Evolutionary conservation across 2,329 filamentous ascomycete genomes (phyloP).

Genomic region (Mycosphaerelloides madeirae): DNA sequence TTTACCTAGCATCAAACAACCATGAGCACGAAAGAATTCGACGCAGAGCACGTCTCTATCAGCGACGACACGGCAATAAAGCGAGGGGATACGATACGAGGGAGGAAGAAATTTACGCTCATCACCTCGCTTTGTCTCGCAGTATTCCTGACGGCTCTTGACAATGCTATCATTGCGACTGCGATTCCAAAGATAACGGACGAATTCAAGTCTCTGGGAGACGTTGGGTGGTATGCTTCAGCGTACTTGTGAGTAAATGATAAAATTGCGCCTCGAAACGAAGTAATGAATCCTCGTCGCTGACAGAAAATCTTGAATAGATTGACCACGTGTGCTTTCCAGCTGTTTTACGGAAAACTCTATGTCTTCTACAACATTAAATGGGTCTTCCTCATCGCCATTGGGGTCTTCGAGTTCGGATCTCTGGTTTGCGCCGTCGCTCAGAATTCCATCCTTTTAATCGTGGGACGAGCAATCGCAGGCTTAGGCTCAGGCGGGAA

Average conservation of each 20-base stretch:
- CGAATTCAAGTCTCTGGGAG: constrained; percentile 38
- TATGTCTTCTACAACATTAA: constrained; percentile 30
- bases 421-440: constrained; percentile 38
- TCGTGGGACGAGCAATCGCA: constrained; percentile 37
- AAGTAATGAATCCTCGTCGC: no score
- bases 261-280: no score
- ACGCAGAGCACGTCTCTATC: no score
- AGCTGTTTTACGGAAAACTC: constrained; percentile 29
- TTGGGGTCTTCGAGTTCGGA: constrained; percentile 41
- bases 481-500: constrained; percentile 35
- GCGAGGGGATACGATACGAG: no score
- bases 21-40: no score
- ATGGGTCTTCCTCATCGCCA: constrained; percentile 30
- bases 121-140: no score
- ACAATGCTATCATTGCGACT: constrained; percentile 46
- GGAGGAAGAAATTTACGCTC: no score
- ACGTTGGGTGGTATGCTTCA: constrained; percentile 33
- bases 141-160: constrained; percentile 33
- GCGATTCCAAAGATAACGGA: constrained; percentile 48
- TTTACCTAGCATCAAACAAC: no score
- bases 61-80: no score
- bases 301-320: no score
- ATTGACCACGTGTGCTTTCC: constrained; percentile 32
- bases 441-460: constrained; percentile 31
- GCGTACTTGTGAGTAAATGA: constrained; percentile 24